Conservation (phyloP, 768 basidiomycete species). For the Macrolepiota dolichaula region DNA sequence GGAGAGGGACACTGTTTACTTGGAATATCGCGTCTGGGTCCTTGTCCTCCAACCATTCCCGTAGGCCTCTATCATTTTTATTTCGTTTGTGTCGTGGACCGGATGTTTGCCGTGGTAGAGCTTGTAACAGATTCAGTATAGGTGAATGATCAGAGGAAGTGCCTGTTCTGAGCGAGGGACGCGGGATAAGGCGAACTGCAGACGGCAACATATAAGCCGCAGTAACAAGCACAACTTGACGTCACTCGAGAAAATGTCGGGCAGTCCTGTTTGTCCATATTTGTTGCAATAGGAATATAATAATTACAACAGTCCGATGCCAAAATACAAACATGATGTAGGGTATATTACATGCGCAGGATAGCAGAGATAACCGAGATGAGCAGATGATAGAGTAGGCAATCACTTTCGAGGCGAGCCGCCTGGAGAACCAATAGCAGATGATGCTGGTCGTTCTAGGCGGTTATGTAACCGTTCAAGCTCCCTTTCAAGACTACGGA, state of each 20-base stretch:
- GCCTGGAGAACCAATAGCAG: constrained; percentile 4
- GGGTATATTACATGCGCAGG: constrained; percentile 2
- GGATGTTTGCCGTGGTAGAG: not conserved
- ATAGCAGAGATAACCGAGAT: not conserved
- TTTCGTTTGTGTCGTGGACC: no score
- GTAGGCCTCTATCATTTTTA: not conserved
- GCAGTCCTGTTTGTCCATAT: not conserved
- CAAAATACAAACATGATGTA: constrained; percentile 5
- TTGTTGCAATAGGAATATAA: not conserved
- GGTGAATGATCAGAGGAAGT: not conserved
- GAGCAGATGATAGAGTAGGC: not conserved
- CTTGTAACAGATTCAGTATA: not conserved
- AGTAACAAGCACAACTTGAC: not conserved
- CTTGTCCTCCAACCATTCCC: not conserved
- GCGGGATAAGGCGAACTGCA: not conserved
- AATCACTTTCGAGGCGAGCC: constrained; percentile 4
- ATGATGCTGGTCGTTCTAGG: constrained; percentile 18
- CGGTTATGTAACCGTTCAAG: constrained; percentile 23
- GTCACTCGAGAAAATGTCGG: not conserved
- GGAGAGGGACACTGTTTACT: not conserved
- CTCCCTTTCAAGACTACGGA: constrained; percentile 24
- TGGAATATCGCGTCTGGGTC: not conserved
- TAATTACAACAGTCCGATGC: constrained; percentile 1
- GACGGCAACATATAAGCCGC: not conserved
- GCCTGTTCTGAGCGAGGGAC: not conserved